phyloP scores from a whole-genome alignment of 257 asterid species.

The Lycium ferocissimum region DNA sequence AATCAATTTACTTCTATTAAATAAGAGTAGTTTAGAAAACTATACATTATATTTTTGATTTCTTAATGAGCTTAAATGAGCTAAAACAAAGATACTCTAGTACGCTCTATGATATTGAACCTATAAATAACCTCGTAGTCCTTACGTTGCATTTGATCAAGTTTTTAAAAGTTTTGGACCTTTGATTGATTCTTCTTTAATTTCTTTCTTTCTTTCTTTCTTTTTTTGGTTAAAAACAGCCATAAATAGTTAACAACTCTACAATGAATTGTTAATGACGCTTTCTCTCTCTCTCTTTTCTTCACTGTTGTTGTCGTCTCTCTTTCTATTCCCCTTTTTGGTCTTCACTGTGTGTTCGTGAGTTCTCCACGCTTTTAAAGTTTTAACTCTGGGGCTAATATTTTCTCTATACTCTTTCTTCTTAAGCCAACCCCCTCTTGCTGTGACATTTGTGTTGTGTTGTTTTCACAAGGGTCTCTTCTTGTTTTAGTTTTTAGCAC shows the following conservation, averaged over 20 bases:
- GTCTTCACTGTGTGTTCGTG: background rate
- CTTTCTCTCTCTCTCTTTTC: background rate
- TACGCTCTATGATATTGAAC: no score
- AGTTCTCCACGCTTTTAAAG: conserved; percentile 16
- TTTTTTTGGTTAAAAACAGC: background rate
- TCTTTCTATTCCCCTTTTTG: background rate
- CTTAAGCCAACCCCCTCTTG: conserved; percentile 3
- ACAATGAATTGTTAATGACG: background rate
- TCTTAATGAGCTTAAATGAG: no score
- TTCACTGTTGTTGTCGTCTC: background rate
- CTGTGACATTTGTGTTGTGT: background rate
- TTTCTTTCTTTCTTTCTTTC: background rate
- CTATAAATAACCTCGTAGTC: background rate
- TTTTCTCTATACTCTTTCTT: background rate
- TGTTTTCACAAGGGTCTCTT: conserved; percentile 46
- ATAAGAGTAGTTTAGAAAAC: no score
- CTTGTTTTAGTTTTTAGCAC: conserved; percentile 22
- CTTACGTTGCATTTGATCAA: background rate
- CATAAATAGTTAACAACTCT: conserved; percentile 13
- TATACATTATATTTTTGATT: no score
- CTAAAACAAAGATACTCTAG: no score
- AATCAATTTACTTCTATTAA: no score
- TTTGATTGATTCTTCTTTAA: background rate
- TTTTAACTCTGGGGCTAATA: background rate
- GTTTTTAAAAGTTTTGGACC: background rate